Evolutionary conservation across 805 yeast species (phyloP).

Genomic region (Kodamaea jinghongensis): DNA sequence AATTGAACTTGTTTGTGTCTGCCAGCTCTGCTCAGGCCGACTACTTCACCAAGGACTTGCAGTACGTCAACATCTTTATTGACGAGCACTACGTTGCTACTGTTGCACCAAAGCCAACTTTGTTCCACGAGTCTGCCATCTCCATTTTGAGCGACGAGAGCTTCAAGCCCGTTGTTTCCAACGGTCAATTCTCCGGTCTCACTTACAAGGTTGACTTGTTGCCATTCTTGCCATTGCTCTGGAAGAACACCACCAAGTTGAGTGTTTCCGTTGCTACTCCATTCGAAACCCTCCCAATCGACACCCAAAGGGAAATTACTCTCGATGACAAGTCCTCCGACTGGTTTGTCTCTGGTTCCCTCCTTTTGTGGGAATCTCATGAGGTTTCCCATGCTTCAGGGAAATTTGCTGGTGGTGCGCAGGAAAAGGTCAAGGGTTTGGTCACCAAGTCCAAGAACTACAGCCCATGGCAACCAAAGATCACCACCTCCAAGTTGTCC

Average conservation of each 20-base stretch:
- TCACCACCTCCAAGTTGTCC: conserved; percentile 20
- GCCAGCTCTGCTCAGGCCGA: conserved; percentile 24
- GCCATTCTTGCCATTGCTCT: conserved; percentile 25
- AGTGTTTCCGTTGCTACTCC: conserved; percentile 26
- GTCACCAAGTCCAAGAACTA: conserved; percentile 22
- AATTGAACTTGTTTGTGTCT: conserved; percentile 23
- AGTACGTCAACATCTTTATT: conserved; percentile 25
- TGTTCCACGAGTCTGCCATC: conserved; percentile 23
- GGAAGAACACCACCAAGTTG: conserved; percentile 20
- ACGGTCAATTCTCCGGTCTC: conserved; percentile 25
- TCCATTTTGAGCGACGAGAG: conserved; percentile 13
- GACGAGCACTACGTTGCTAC: conserved; percentile 19
- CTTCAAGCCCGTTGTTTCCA: conserved; percentile 27
- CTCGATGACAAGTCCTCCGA: conserved; percentile 9
- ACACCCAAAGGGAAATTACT: not conserved
- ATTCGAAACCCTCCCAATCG: conserved; percentile 11
- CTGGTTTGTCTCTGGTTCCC: conserved; percentile 27
- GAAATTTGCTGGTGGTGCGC: conserved; percentile 15
- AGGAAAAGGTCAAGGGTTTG: conserved; percentile 19
- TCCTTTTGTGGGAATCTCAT: conserved; percentile 24
- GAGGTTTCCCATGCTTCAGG: conserved; percentile 17
- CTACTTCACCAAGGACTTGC: conserved; percentile 20
- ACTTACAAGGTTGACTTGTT: conserved; percentile 26
- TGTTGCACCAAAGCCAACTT: conserved; percentile 26
- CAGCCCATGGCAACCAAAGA: conserved; percentile 18